A percentile compares a stretch with the other conserved stretches of the same genome.
Conservation (phyloP, 176 grass and related monocot species). For the Phoenix dactylifera region DNA sequence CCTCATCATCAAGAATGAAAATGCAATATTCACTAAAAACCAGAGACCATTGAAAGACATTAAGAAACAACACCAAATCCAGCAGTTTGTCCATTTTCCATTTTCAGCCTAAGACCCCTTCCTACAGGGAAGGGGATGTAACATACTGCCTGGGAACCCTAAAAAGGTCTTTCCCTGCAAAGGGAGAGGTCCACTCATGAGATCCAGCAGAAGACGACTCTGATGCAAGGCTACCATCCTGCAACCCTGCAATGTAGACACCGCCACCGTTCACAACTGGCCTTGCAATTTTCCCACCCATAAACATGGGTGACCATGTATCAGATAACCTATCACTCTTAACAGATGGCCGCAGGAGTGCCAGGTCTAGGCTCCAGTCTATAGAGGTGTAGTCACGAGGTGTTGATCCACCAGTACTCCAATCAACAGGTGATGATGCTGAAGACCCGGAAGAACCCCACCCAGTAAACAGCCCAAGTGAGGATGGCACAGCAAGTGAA, state of each 20-base stretch:
- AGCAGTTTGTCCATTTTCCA: too few relatives aligned
- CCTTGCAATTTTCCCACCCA: conserved; percentile 55
- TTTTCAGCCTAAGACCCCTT: too few relatives aligned
- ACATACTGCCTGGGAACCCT: conserved; percentile 2
- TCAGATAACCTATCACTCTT: conserved; percentile 50
- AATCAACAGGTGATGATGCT: conserved; percentile 38
- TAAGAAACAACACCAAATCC: too few relatives aligned
- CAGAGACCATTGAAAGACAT: too few relatives aligned
- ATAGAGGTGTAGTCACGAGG: conserved; percentile 83
- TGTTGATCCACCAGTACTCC: conserved; percentile 46
- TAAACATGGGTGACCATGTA: conserved; percentile 99
- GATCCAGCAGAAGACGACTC: background rate
- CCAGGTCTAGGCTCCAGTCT: conserved; percentile 85
- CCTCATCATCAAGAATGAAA: too few relatives aligned
- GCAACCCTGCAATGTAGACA: conserved; percentile 32
- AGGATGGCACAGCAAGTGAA: conserved; percentile 36
- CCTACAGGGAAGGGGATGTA: conserved; percentile 5
- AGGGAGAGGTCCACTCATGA: conserved; percentile 7
- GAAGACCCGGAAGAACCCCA: conserved; percentile 41
- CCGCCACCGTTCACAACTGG: conserved; percentile 18
- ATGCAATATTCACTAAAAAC: too few relatives aligned
- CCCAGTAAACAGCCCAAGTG: conserved; percentile 61
- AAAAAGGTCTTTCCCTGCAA: conserved; percentile 4
- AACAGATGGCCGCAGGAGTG: conserved; percentile 48
- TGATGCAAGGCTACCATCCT: conserved; percentile 17